Evolutionary conservation across 345 rosid species (phyloP).

Genomic region (Sonneratia alba): DNA sequence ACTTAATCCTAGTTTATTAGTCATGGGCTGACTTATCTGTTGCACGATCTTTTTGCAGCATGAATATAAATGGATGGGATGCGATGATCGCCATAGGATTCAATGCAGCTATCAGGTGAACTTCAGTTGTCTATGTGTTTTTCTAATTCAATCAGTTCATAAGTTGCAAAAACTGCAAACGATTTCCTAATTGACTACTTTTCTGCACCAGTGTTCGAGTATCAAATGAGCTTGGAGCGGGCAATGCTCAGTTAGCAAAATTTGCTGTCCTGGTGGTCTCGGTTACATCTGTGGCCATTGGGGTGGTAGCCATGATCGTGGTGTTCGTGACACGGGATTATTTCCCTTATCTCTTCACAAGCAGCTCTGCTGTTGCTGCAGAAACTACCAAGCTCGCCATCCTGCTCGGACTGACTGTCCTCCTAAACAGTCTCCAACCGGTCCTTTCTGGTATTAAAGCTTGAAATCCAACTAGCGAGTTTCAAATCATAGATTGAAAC

Average conservation of each 20-base stretch:
- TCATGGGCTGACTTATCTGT: no score
- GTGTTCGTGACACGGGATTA: conserved; percentile 2
- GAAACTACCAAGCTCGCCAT: conserved; percentile 25
- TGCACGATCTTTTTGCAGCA: conserved; percentile 26
- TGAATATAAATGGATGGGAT: conserved; percentile 85
- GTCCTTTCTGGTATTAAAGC: conserved; percentile 42
- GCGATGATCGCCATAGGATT: conserved; percentile 87
- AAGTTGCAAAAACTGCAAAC: neutral
- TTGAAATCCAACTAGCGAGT: conserved; percentile 18
- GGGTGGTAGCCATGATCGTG: neutral
- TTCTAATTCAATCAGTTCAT: neutral
- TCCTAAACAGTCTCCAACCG: conserved; percentile 59
- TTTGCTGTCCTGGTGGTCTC: neutral
- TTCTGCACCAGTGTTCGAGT: conserved; percentile 1
- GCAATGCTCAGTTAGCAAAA: neutral
- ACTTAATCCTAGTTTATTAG: no score
- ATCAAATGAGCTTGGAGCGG: conserved; percentile 1
- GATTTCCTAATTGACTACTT: neutral
- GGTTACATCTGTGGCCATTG: neutral
- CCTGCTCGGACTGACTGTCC: conserved; percentile 48
- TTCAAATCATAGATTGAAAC: neutral
- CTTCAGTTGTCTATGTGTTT: neutral
- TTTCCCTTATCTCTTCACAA: conserved; percentile 6
- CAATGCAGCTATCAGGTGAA: conserved; percentile 82
- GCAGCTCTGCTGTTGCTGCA: conserved; percentile 1